Evolutionary conservation across 176 grass and related monocot genomes (phyloP), one percentile per base, ranked within the genome.

Genomic region (Dactylis glomerata): DNA sequence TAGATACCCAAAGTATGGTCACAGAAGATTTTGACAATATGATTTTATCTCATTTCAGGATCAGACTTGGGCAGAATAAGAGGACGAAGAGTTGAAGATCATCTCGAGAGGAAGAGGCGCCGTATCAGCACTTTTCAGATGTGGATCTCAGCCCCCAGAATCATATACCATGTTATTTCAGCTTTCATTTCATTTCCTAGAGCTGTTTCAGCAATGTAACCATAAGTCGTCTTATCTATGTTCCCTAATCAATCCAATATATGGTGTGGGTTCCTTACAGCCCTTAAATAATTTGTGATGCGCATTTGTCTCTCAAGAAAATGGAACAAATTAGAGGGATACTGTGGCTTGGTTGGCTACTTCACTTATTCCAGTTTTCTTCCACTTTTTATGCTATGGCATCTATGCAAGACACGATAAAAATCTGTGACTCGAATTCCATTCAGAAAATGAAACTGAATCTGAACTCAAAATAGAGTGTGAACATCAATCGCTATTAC

Each of bases 201-300:
- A 79, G 57, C 58, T 80, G 57, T 69, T 80, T n/a, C 80, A 80
- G 40, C 40, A 42, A 76, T 77, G 77, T 85, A 85, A 85, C 49
- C 77, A 76, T 40, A 81, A 68, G 71, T 34, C 20, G 9, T 0
- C 40, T 37, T 59, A 40, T 52, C 14, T 49, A 49, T 76, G 52
- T 24, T 81, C 1, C n/a, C 1, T 32, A 11, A 4, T 83, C 16
- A 74, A 73, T 75, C 28, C 37, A 68, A 84, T 76, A 40, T 52
- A 80, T 33, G 73, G 5, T 73, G 65, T 71, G 33, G n/a, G 12
- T 65, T 79, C 3, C 1, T 62, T 30, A 3, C 12, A n/a, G 0
- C 32, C 71, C 10, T 33, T 31, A 79, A 73, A 49, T 16, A 0
- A 9, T 15, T 56, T 73, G 20, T 52, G 78, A 1, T 55, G 32